Evolutionary conservation across 2,329 filamentous ascomycete genomes (phyloP).

Genomic region (Aspergillus pseudoglaucus): DNA sequence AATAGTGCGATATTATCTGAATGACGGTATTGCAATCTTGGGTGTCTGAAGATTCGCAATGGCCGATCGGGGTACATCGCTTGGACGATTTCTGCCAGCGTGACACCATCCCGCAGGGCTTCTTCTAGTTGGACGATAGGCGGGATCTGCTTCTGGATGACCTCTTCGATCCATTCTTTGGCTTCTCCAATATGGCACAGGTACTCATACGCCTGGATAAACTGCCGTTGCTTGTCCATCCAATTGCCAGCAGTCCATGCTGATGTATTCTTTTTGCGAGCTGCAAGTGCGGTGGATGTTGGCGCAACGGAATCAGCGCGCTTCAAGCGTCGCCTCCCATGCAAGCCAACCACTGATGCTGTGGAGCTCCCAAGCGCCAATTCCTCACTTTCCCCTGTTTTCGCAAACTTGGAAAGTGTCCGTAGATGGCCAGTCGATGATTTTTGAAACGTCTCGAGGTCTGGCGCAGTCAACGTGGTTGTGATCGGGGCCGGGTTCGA

Average conservation of each 20-base stretch:
- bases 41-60: constrained; percentile 76
- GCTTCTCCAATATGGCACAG: constrained; percentile 98
- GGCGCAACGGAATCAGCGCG: constrained; percentile 51
- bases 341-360: constrained; percentile 81
- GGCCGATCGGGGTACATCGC: constrained; percentile 71
- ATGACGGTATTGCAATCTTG: constrained; percentile 84
- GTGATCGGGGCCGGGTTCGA: constrained; percentile 27
- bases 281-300: constrained; percentile 34
- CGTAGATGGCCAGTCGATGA: constrained; percentile 87
- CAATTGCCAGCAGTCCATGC: constrained; percentile 81
- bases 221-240: constrained; percentile 99
- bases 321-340: constrained; percentile 77
- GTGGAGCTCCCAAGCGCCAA: constrained; percentile 71
- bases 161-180: constrained; percentile 96
- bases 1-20: constrained; percentile 98
- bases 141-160: constrained; percentile 77
- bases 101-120: constrained; percentile 84
- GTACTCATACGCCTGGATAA: constrained; percentile 95
- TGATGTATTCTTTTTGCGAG: constrained; percentile 50
- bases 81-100: constrained; percentile 87
- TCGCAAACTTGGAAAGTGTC: constrained; percentile 75
- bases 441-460: constrained; percentile 74
- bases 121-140: constrained; percentile 93
- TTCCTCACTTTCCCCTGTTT: constrained; percentile 68
- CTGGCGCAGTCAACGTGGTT: constrained; percentile 56